Evolutionary conservation across 164 flowering plant species (phyloP).

Genomic region (Piper longum): DNA sequence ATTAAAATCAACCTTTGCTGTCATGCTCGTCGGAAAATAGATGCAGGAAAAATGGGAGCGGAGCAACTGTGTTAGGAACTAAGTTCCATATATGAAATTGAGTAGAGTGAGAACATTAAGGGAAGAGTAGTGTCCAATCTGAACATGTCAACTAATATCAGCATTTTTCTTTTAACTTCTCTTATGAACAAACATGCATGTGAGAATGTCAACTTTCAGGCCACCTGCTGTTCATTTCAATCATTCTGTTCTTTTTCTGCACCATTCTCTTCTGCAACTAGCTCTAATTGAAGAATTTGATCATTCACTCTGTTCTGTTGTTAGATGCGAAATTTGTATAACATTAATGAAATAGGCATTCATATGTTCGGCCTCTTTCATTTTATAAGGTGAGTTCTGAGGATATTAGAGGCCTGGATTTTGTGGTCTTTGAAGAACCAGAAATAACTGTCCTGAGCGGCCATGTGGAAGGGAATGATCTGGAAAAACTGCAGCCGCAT

Average conservation of each 20-base stretch:
- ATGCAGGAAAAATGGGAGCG: no score
- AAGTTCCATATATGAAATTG: not conserved
- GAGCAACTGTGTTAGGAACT: no score
- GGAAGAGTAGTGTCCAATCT: no score
- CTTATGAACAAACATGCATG: no score
- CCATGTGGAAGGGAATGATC: conserved; percentile 63
- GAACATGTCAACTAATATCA: not conserved
- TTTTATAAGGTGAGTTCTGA: conserved; percentile 49
- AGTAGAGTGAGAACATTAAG: no score
- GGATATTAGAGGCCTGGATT: conserved; percentile 61
- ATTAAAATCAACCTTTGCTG: no score
- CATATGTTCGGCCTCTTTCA: not conserved
- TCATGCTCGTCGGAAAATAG: no score
- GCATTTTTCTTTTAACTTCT: not conserved
- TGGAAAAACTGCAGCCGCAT: conserved; percentile 45
- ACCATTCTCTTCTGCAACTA: no score
- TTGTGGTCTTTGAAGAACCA: conserved; percentile 86
- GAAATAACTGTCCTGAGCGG: conserved; percentile 77
- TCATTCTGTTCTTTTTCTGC: not conserved
- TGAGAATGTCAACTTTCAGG: no score
- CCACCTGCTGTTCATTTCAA: not conserved
- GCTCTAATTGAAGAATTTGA: no score
- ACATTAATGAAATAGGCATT: not conserved
- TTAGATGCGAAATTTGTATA: no score
- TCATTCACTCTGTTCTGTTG: no score